Base-by-base conservation (phyloP, 306 rosid species). In the Pueraria montana region DNA sequence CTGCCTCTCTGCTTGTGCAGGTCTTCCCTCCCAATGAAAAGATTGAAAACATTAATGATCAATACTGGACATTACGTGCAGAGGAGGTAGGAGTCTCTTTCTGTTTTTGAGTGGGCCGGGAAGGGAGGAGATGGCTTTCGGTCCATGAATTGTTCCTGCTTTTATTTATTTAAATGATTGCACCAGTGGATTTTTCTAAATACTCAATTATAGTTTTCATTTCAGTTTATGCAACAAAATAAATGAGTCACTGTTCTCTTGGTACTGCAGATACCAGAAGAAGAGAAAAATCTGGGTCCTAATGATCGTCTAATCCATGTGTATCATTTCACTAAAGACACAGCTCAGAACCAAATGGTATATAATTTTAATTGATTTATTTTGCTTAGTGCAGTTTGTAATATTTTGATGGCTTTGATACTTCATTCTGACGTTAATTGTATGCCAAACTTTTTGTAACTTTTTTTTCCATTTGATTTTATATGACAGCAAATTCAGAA, bases 31-130 rank as follows among this genome's bases (percentile, higher is more conserved):
- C 88, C 30, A 84, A 56, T 86, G 98, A 94, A 82, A 94, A 89
- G 91, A 94, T 94, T 49, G 97, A 92, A 86, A 90, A 89, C 82
- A 92, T 94, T 21, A 94, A 92, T 75, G 98, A 94, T 84, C 98
- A 92, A 68, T 94, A 94, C 89, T 94, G 98, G 97, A 92, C 98
- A 5, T 88, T 94, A 68, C 91, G 98, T 20, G 98, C 98, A 3
- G 98, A 94, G 67, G 98, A 94, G 97, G 98, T 92, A 78, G 40
- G 68, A 62, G 3, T 87, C 72, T 86, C 46, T 78, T 49, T 80
- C n/a, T 75, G 17, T 27, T 38, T 59, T 21, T 18, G 79, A 18
- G 49, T 27, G 84, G 49, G 23, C 58, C n/a, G 30, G 59, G 43
- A 43, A 62, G 59, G 7, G 70, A 27, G 40, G 79, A 24, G 17